These are phyloP conservation scores for Irpex rosettiformis DNA, from an alignment of 1,284 basidiomycete species.

Conservation along the genomic window DNA sequence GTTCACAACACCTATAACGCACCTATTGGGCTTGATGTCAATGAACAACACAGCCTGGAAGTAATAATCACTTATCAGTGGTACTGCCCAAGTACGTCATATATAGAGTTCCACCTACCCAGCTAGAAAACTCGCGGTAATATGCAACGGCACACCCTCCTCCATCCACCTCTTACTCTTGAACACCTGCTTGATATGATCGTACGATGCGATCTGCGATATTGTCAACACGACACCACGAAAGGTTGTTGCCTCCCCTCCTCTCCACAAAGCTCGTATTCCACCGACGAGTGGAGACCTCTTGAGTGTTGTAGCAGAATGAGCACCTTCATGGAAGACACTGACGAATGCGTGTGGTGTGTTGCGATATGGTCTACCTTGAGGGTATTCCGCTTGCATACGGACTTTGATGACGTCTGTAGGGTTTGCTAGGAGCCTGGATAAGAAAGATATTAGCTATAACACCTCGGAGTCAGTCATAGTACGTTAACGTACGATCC, in stretches of 20 bases:
- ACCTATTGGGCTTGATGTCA: constrained; percentile 37
- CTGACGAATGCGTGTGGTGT: constrained; percentile 30
- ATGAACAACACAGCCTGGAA: constrained; percentile 32
- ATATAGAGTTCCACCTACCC: constrained; percentile 22
- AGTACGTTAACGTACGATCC: constrained; percentile 26
- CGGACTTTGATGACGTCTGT: constrained; percentile 38
- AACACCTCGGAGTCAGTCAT: neutral
- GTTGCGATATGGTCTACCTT: constrained; percentile 30
- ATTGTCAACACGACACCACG: constrained; percentile 33
- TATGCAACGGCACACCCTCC: constrained; percentile 33
- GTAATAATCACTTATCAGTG: neutral
- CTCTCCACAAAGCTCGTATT: constrained; percentile 31
- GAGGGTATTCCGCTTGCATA: constrained; percentile 35
- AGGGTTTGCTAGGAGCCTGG: constrained; percentile 33
- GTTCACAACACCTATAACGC: constrained; percentile 1
- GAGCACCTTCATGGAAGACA: constrained; percentile 31
- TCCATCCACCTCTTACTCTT: constrained; percentile 30
- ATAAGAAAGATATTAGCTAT: neutral
- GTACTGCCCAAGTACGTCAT: neutral
- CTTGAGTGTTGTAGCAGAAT: constrained; percentile 7
- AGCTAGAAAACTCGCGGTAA: constrained; percentile 33
- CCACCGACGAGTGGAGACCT: constrained; percentile 22
- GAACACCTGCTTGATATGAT: constrained; percentile 34
- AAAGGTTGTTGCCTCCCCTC: constrained; percentile 33
- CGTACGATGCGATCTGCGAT: constrained; percentile 36